A percentile compares a stretch with the other conserved stretches of the same genome.
Evolutionary conservation across 2,329 filamentous ascomycete species (phyloP).

Genomic region (Epichloe baconii): DNA sequence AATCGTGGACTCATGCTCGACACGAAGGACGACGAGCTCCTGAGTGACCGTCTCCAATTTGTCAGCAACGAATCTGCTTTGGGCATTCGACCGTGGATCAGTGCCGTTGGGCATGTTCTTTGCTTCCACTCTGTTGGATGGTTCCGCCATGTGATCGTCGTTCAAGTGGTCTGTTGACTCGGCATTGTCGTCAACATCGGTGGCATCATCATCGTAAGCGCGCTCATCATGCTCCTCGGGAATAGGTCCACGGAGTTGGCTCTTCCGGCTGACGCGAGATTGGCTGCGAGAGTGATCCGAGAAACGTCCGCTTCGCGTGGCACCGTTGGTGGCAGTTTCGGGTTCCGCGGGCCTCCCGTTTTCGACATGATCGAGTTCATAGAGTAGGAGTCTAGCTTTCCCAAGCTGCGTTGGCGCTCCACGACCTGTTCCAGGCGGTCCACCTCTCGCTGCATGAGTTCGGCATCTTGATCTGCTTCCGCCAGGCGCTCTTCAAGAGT

Average conservation of each 20-base stretch:
- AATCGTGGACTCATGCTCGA: constrained; percentile 78
- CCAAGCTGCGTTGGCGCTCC: constrained; percentile 86
- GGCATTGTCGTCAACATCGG: constrained; percentile 20
- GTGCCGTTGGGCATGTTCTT: constrained; percentile 26
- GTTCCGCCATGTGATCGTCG: not conserved
- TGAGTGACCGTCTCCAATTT: constrained; percentile 86
- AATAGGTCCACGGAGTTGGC: constrained; percentile 41
- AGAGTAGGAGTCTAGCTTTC: constrained; percentile 87
- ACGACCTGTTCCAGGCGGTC: constrained; percentile 89
- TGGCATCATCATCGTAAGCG: constrained; percentile 33
- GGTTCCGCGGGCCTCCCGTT: constrained; percentile 33
- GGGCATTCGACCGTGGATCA: constrained; percentile 57
- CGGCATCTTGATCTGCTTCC: constrained; percentile 89
- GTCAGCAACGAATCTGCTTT: constrained; percentile 76
- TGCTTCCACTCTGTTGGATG: not conserved
- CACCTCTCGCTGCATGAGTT: constrained; percentile 94
- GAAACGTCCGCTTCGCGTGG: constrained; percentile 29
- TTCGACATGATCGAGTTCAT: constrained; percentile 74
- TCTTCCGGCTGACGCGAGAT: constrained; percentile 40
- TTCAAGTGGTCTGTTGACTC: not conserved
- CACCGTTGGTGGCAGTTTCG: constrained; percentile 19
- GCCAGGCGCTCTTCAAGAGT: constrained; percentile 90
- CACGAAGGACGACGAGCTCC: constrained; percentile 78
- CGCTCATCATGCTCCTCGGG: constrained; percentile 39
- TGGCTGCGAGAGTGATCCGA: constrained; percentile 41